Conservation (phyloP, 805 yeast genomes). For the Ogataea ganodermae region DNA sequence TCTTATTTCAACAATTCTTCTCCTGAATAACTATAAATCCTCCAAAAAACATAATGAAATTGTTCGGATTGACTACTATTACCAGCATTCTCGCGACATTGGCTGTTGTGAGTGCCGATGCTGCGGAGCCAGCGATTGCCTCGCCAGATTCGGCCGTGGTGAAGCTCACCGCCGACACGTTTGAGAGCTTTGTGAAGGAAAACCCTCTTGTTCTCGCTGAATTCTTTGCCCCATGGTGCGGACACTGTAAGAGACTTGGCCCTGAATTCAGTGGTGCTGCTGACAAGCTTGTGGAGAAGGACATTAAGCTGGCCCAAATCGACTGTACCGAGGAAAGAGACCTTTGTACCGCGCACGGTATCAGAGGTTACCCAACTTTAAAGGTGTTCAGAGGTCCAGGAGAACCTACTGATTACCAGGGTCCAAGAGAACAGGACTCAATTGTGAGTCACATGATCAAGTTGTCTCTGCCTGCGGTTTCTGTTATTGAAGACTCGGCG, state of each 20-base stretch:
- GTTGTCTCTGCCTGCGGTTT: conserved; percentile 78
- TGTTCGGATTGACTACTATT: conserved; percentile 40
- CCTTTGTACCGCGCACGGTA: conserved; percentile 64
- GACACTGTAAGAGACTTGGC: conserved; percentile 87
- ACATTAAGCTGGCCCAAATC: conserved; percentile 75
- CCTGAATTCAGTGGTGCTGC: conserved; percentile 81
- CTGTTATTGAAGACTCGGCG: conserved; percentile 46
- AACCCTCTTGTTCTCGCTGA: conserved; percentile 84
- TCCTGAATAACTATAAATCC: background rate
- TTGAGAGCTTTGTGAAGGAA: conserved; percentile 61
- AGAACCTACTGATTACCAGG: conserved; percentile 66
- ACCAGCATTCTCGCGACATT: conserved; percentile 44
- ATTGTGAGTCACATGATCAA: conserved; percentile 79
- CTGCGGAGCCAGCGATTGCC: conserved; percentile 65
- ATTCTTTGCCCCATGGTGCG: conserved; percentile 98
- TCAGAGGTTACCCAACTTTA: conserved; percentile 84
- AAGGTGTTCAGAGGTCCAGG: conserved; percentile 66
- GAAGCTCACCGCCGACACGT: conserved; percentile 66
- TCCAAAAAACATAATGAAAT: conserved; percentile 36
- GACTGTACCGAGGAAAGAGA: conserved; percentile 81
- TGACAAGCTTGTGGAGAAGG: conserved; percentile 55
- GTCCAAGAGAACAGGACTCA: conserved; percentile 80
- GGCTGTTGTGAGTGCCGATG: conserved; percentile 27
- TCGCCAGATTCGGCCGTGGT: conserved; percentile 86
- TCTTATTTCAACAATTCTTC: no score